phyloP scores from a whole-genome alignment of 306 rosid species.

The Sphenostylis stenocarpa region DNA sequence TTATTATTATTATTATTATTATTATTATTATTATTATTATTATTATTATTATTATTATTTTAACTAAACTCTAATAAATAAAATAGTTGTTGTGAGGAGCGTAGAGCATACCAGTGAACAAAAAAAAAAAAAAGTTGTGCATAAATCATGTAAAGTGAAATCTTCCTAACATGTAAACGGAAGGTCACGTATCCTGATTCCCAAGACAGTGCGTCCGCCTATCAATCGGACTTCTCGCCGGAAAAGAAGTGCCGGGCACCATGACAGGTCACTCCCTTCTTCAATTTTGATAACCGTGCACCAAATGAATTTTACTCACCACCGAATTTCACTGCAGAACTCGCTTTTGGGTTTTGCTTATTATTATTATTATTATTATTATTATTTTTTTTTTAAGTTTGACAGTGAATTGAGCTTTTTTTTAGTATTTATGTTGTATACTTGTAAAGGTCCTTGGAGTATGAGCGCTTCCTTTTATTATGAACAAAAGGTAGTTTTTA shows the following conservation, averaged over 20 bases:
- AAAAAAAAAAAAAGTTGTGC: background rate
- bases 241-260: constrained; percentile 11
- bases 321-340: background rate
- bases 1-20: too few relatives aligned
- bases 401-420: background rate
- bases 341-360: background rate
- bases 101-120: background rate
- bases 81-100: background rate
- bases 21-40: too few relatives aligned
- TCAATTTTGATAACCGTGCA: background rate
- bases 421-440: background rate
- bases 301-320: background rate
- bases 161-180: background rate
- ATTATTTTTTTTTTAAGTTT: background rate
- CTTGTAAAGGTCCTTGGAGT: background rate
- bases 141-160: background rate
- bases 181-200: background rate
- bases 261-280: constrained; percentile 28
- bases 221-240: background rate
- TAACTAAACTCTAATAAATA: too few relatives aligned
- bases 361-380: background rate
- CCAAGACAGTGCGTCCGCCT: background rate
- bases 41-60: too few relatives aligned
- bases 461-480: background rate
- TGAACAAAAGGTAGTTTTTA: background rate